Conservation (phyloP, 768 basidiomycete genomes). For the Cystofilobasidium macerans region DNA sequence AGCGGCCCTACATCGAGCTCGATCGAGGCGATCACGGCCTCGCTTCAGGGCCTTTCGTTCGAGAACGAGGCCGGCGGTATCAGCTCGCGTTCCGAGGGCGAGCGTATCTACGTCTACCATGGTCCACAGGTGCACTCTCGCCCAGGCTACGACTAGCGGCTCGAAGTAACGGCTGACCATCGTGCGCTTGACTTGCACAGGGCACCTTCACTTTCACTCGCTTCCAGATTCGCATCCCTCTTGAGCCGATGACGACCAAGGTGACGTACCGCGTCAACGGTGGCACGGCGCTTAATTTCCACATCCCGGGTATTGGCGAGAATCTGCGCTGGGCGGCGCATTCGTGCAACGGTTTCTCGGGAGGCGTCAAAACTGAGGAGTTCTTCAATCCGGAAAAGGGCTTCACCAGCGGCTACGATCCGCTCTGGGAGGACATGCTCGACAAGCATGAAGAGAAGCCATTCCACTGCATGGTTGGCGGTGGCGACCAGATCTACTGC, state of each 20-base stretch:
- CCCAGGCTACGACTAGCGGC: conserved; percentile 13
- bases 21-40: background rate
- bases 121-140: conserved; percentile 24
- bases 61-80: background rate
- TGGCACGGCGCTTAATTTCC: conserved; percentile 65
- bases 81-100: background rate
- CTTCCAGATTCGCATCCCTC: conserved; percentile 71
- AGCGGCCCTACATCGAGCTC: conserved; percentile 38
- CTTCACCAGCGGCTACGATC: conserved; percentile 27
- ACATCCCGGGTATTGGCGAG: conserved; percentile 64
- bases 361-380: conserved; percentile 70
- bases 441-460: conserved; percentile 65
- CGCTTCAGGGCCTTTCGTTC: conserved; percentile 25
- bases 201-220: conserved; percentile 92
- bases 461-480: conserved; percentile 74
- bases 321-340: conserved; percentile 87
- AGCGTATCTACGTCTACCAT: conserved; percentile 22
- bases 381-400: conserved; percentile 15
- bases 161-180: conserved; percentile 10
- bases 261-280: conserved; percentile 73
- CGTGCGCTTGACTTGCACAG: conserved; percentile 28
- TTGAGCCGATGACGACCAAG: conserved; percentile 48
- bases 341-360: conserved; percentile 39
- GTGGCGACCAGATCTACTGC: conserved; percentile 53
- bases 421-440: conserved; percentile 81